Base-by-base conservation (phyloP, 495 filamentous ascomycete genomes). In the Neurospora tetrasperma region DNA sequence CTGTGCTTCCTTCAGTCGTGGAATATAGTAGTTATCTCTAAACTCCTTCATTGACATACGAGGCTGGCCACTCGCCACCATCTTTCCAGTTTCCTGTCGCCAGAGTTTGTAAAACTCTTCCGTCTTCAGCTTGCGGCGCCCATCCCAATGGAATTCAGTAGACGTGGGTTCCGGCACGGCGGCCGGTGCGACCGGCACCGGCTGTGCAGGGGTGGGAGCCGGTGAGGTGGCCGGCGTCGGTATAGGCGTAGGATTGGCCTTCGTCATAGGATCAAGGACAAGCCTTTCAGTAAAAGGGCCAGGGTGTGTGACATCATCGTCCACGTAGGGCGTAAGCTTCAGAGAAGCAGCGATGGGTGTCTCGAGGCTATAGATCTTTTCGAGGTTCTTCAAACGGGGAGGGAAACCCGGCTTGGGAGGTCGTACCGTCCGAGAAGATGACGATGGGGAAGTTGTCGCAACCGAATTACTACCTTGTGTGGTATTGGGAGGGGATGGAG, bases 241-340 rank as follows among this genome's bases (percentile, higher is more conserved):
- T 14, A 71, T 62, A 9, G 76, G 74, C 12, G 74, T 76, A 9
- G 73, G 40, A 16, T 72, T 71, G 0, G 43, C 46, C 59, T 70
- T 72, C 42, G 73, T 43, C n/a, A 42, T 69, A 11, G 46, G 48
- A n/a, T 44, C 75, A 6, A 74, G 74, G 38, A 73, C 40, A 12
- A 80, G 74, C 76, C 71, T 73, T 66, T 80, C 78, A 1, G 76
- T 74, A 31, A 71, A 80, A 5, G 79, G 74, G 5, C 76, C 78
- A 2, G 79, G 79, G 23, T 77, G 75, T 10, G 73, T 14, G 6
- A 75, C 42, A 23, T 77, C 74, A 20, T 79, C 79, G 4, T 69
- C 31, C 42, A 76, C 75, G 62, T 80, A 80, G 0, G 79, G 78
- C 1, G 74, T 73, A 20, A 79, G 74, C 3, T 66, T 66, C 27